Base-by-base conservation (phyloP, 306 rosid genomes). In the Echinosophora koreensis region DNA sequence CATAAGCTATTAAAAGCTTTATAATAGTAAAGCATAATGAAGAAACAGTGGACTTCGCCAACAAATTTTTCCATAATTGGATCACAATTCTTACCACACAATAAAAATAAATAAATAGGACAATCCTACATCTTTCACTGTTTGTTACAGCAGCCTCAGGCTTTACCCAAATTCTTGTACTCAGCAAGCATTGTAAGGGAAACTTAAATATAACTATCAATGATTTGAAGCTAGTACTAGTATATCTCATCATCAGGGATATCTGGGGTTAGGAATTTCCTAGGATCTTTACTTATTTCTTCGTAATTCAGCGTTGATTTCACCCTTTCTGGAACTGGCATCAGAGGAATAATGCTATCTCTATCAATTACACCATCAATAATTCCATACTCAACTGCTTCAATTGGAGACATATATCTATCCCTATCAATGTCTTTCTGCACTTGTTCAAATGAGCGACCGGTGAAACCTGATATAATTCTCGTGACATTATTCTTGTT, bases 341-440 rank as follows among this genome's bases (percentile, higher is more conserved):
- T 10, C 17, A 92, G 90, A 78, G 97, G 97, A 74, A 95, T 85
- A 77, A 95, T 89, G 81, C 82, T 87, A 32, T 90, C 97, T 60
- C 83, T 81, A 38, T 95, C 97, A 12, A 95, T 95, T 17, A 95
- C 97, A 27, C 93, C 97, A 59, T 92, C 97, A 35, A 90, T 83
- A 16, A 92, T 81, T 89, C 97, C 99, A 87, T 90, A 95, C 68
- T 95, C 98, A 69, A 92, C 97, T 4, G 91, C 98, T 84, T 95
- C 98, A 61, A 92, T 95, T 39, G 97, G 97, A 44, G 98, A 92
- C 96, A 95, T 81, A 22, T 95, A 95, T 51, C 88, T 88, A 84
- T 95, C 98, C 84, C 93, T 78, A 47, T 95, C 97, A 12, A 95
- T 90, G 77, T 95, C 97, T 68, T 88, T 89, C 84, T 83, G 86